Percentiles rank a stretch among this genome's conserved stretches.
Evolutionary conservation across 495 filamentous ascomycete species (phyloP).

Genomic region (Hyaloscypha variabilis): DNA sequence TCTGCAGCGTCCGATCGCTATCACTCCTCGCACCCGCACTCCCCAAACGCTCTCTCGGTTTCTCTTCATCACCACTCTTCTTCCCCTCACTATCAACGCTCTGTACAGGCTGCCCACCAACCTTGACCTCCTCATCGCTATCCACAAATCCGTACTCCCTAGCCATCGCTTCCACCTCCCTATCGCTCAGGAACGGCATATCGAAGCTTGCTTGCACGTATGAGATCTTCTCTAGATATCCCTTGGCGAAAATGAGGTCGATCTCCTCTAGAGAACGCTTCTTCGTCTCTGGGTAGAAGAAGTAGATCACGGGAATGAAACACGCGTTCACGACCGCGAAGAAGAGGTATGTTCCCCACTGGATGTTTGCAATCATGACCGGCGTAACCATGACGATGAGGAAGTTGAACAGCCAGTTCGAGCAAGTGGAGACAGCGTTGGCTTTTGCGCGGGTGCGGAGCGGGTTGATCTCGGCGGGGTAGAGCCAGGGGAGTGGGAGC

Average conservation of each 20-base stretch:
- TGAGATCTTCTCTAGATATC: slow-evolving; percentile 70
- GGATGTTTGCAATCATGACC: slow-evolving; percentile 66
- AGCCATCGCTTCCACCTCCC: slow-evolving; percentile 57
- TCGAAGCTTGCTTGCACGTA: slow-evolving; percentile 73
- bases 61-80: slow-evolving; percentile 1
- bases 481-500: slow-evolving; percentile 70
- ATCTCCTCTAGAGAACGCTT: slow-evolving; percentile 76
- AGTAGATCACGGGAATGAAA: slow-evolving; percentile 75
- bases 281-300: slow-evolving; percentile 78
- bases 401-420: slow-evolving; percentile 85
- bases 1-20: background rate
- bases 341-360: slow-evolving; percentile 81
- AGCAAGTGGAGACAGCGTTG: slow-evolving; percentile 74
- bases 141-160: slow-evolving; percentile 28
- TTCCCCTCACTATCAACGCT: background rate
- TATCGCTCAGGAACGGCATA: slow-evolving; percentile 64
- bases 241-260: slow-evolving; percentile 82
- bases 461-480: slow-evolving; percentile 74
- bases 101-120: slow-evolving; percentile 17
- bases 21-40: background rate
- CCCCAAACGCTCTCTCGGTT: background rate
- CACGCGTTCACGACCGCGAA: slow-evolving; percentile 70
- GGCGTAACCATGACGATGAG: slow-evolving; percentile 81
- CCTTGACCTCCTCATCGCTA: slow-evolving; percentile 24
- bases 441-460: slow-evolving; percentile 75